phyloP scores from a whole-genome alignment of 768 basidiomycete genomes.

The Mycena belliarum region DNA sequence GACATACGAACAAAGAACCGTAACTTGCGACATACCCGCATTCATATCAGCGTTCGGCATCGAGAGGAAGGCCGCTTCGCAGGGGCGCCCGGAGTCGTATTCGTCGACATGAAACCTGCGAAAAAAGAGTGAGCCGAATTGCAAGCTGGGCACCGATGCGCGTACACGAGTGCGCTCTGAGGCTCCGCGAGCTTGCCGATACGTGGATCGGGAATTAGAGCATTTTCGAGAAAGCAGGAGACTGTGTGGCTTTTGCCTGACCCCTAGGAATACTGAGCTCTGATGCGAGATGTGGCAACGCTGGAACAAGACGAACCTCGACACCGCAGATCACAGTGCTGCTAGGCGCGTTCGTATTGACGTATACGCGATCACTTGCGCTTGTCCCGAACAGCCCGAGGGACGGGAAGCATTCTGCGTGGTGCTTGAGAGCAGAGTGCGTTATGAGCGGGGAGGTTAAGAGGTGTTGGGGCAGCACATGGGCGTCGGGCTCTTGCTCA shows the following conservation, averaged over 20 bases:
- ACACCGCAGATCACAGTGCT: conserved; percentile 57
- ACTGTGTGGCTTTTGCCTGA: conserved; percentile 57
- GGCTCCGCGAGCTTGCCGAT: conserved; percentile 45
- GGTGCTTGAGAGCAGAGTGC: conserved; percentile 2
- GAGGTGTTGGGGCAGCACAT: not conserved
- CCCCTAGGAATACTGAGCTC: conserved; percentile 26
- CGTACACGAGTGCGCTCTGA: conserved; percentile 43
- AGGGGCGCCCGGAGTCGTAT: conserved; percentile 14
- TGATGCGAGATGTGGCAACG: not conserved
- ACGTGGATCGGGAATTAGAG: conserved; percentile 40
- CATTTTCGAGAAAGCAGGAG: conserved; percentile 50
- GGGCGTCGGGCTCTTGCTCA: not conserved
- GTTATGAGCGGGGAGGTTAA: conserved; percentile 8
- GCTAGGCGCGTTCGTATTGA: conserved; percentile 56
- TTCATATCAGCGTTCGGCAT: not conserved
- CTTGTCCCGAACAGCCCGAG: conserved; percentile 25
- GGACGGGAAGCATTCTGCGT: conserved; percentile 14
- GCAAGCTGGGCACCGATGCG: not conserved
- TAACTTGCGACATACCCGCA: conserved; percentile 3
- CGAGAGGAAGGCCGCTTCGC: conserved; percentile 19
- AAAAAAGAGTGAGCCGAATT: too few relatives aligned
- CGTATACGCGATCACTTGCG: conserved; percentile 42
- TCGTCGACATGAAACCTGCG: conserved; percentile 19
- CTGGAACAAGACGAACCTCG: conserved; percentile 29
- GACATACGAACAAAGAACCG: conserved; percentile 18